Base-by-base conservation (phyloP, 805 yeast genomes). In the Zygoascus ofunaensis region DNA sequence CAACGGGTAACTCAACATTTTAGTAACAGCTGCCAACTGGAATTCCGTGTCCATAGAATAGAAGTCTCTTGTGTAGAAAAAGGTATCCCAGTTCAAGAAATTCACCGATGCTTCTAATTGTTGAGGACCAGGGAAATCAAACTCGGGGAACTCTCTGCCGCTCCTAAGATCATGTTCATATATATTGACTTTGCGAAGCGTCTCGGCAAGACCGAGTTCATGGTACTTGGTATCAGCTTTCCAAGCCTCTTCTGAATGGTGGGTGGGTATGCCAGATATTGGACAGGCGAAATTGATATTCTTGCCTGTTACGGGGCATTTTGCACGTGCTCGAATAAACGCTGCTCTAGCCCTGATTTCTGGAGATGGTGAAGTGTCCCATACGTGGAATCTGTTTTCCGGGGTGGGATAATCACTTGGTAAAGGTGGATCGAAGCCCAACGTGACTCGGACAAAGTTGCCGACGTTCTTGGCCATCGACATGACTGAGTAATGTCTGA, bases 1-100 rank as follows among this genome's bases (percentile, higher is more conserved):
- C 48, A 86, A 66, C 37, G 98, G 98, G 63, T 87, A 92, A 43
- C 94, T 84, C 59, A 92, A 74, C 76, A 90, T 84, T 62, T 92
- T 92, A 17, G 97, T 87, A 28, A 87, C 89, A 3, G 94, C 94
- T 1, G 97, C 97, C 59, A 90, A 70, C 63, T 90, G 94, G 68
- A 86, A 90, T 63, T 89, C 96, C 3, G 95, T 84, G 64, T 92
- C 95, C 97, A 92, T 90, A 4, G 97, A 90, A 56, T 79, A 82
- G 62, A 86, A 92, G 55, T 82, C 82, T 61, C 98, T 75, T 0
- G 97, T 90, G 64, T 90, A 92, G 60, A 92, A 82, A 57, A 78
- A 90, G 7, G 92, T 71, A 64, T 92, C 97, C 98, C 98, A 92
- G 61, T 76, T 80, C 40, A 79, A 70, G 60, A 87, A 76, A 60